Conservation (phyloP, 2,329 filamentous ascomycete species). For the Sclerotinia glacialis region DNA sequence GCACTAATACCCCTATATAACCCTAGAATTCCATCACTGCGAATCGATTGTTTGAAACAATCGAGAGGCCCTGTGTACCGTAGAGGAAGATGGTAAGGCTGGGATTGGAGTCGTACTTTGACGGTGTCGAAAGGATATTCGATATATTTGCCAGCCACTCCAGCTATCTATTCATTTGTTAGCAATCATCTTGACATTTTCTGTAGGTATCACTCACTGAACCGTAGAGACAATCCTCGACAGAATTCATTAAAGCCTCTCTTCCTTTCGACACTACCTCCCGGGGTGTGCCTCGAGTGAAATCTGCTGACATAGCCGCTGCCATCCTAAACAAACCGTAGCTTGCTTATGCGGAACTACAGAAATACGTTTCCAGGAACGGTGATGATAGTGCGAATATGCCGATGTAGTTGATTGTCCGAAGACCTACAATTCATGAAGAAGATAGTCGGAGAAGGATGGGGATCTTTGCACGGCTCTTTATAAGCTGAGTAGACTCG, state of each 20-base stretch:
- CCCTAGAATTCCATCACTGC: constrained; percentile 66
- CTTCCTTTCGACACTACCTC: constrained; percentile 27
- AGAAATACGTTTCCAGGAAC: constrained; percentile 13
- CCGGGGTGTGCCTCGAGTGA: constrained; percentile 23
- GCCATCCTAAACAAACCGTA: constrained; percentile 30
- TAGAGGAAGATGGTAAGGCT: constrained; percentile 77
- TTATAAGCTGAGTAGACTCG: not conserved
- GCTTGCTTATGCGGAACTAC: constrained; percentile 15
- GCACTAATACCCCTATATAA: constrained; percentile 93
- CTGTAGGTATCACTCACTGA: constrained; percentile 57
- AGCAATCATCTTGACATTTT: constrained; percentile 4
- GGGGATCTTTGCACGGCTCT: not conserved
- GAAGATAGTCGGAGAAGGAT: not conserved
- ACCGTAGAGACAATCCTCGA: constrained; percentile 86
- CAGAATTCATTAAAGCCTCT: constrained; percentile 50
- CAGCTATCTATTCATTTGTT: constrained; percentile 58
- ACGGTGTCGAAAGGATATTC: constrained; percentile 99
- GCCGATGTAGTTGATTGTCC: not conserved
- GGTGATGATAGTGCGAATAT: not conserved
- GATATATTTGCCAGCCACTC: constrained; percentile 89
- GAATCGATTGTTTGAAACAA: constrained; percentile 85
- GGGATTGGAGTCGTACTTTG: constrained; percentile 96
- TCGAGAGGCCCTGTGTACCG: constrained; percentile 85
- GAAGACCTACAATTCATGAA: not conserved
- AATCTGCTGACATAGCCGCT: constrained; percentile 31